A percentile compares a stretch with the other conserved stretches of the same genome.
phyloP scores from a whole-genome alignment of 2,329 filamentous ascomycete genomes.

The Verticillium dahliae region DNA sequence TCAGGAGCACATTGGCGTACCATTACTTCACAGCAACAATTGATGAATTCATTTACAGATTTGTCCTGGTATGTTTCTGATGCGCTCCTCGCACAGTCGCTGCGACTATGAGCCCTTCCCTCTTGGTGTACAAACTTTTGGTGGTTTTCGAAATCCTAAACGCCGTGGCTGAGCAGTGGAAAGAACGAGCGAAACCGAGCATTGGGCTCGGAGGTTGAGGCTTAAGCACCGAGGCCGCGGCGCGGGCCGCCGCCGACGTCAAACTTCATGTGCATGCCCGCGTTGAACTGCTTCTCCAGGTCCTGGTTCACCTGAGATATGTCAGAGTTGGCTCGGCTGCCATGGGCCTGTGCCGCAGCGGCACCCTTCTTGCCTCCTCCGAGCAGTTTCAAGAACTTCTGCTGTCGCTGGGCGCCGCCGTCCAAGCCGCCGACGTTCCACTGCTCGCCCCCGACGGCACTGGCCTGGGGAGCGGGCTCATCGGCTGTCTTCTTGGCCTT shows the following conservation, averaged over 20 bases:
- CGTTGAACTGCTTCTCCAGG: slow-evolving; percentile 50
- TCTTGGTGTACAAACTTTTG: slow-evolving; percentile 5
- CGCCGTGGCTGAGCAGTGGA: slow-evolving; percentile 3
- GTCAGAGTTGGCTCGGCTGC: slow-evolving; percentile 20
- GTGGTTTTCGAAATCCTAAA: background rate
- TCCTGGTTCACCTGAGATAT: slow-evolving; percentile 37
- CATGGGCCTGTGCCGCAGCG: slow-evolving; percentile 9
- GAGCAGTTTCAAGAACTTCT: slow-evolving; percentile 51
- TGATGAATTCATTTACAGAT: background rate
- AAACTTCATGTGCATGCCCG: slow-evolving; percentile 49
- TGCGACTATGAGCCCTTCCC: slow-evolving; percentile 1
- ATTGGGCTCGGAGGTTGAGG: slow-evolving; percentile 17
- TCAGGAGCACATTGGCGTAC: background rate
- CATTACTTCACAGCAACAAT: background rate
- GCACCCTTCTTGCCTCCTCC: slow-evolving; percentile 41
- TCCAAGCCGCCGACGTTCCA: slow-evolving; percentile 48
- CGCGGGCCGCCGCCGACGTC: slow-evolving; percentile 39
- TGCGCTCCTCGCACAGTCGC: slow-evolving; percentile 8
- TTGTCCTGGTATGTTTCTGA: slow-evolving; percentile 4
- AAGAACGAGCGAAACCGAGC: background rate
- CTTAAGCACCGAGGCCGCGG: slow-evolving; percentile 42
- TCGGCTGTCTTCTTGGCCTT: slow-evolving; percentile 15
- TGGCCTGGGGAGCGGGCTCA: slow-evolving; percentile 14
- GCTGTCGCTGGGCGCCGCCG: slow-evolving; percentile 42
- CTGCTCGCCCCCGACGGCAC: slow-evolving; percentile 26